Percentiles rank a stretch among this genome's conserved stretches.
These are phyloP conservation scores for Calonectria pseudoturangicola DNA, from an alignment of 2,329 filamentous ascomycete genomes.

Conservation along the genomic window DNA sequence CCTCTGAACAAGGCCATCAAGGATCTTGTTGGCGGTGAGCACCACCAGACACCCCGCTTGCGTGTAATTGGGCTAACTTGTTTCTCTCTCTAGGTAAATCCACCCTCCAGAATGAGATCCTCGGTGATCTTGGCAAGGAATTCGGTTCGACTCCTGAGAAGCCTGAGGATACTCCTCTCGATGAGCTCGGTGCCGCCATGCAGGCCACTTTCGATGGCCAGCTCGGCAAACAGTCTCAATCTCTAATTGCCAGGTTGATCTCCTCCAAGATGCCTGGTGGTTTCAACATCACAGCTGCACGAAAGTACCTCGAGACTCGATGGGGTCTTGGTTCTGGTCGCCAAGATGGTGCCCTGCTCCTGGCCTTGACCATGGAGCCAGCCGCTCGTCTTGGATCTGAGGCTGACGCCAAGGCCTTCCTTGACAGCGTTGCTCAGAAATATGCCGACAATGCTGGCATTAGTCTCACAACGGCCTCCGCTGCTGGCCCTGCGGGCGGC, in stretches of 20 bases:
- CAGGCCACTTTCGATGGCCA: conserved; percentile 99
- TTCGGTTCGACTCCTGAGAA: conserved; percentile 99
- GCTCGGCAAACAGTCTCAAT: conserved; percentile 96
- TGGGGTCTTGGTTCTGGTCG: conserved; percentile 92
- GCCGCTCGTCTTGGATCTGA: conserved; percentile 91
- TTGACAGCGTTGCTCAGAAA: conserved; percentile 92
- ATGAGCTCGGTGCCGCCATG: conserved; percentile 96
- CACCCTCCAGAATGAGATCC: conserved; percentile 98
- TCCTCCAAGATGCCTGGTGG: conserved; percentile 99
- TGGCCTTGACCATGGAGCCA: conserved; percentile 96
- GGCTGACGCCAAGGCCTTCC: conserved; percentile 91
- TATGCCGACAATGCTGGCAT: conserved; percentile 91
- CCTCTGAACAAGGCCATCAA: conserved; percentile 98
- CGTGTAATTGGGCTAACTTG: conserved; percentile 39
- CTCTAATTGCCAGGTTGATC: conserved; percentile 93
- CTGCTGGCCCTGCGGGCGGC: conserved; percentile 82
- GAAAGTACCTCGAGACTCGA: conserved; percentile 95
- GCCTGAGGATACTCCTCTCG: conserved; percentile 96
- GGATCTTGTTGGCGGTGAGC: conserved; percentile 95
- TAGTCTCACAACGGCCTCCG: conserved; percentile 84
- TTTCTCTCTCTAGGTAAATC: conserved; percentile 83
- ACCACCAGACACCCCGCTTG: background rate
- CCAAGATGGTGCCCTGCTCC: conserved; percentile 91
- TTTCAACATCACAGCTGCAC: conserved; percentile 97
- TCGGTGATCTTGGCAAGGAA: conserved; percentile 97